Evolutionary conservation across 2,329 filamentous ascomycete genomes (phyloP).

Genomic region (Colletotrichum simmondsii): DNA sequence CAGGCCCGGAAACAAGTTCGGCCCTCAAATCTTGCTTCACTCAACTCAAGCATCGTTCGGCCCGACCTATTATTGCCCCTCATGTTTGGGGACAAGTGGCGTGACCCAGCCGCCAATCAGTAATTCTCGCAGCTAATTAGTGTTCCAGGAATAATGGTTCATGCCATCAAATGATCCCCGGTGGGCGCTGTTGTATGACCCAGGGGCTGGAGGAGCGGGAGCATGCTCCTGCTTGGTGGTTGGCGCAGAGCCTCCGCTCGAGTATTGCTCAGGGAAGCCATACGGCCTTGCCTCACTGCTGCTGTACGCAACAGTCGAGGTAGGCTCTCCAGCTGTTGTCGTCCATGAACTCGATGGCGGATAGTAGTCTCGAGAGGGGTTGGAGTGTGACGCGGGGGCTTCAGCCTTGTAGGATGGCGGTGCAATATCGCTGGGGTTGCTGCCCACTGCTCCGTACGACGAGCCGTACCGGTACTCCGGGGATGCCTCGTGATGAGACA

Average conservation of each 20-base stretch:
- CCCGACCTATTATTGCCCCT: slow-evolving; percentile 25
- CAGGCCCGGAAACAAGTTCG: slow-evolving; percentile 1
- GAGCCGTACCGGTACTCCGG: slow-evolving; percentile 69
- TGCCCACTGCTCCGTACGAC: slow-evolving; percentile 50
- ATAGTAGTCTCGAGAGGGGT: slow-evolving; percentile 62
- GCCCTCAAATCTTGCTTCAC: slow-evolving; percentile 6
- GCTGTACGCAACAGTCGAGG: slow-evolving; percentile 56
- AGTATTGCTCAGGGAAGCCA: slow-evolving; percentile 61
- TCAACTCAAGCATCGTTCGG: background rate
- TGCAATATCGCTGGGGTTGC: slow-evolving; percentile 45
- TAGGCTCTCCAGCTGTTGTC: slow-evolving; percentile 59
- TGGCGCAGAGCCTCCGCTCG: slow-evolving; percentile 46
- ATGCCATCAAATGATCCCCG: slow-evolving; percentile 60
- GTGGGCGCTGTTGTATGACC: slow-evolving; percentile 51
- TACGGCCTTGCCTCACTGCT: slow-evolving; percentile 60
- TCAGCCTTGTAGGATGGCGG: slow-evolving; percentile 45
- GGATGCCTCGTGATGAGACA: slow-evolving; percentile 59
- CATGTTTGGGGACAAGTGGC: slow-evolving; percentile 1
- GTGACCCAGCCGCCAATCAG: slow-evolving; percentile 10
- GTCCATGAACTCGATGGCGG: slow-evolving; percentile 63
- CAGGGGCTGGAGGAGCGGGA: slow-evolving; percentile 48
- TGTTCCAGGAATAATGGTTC: slow-evolving; percentile 69
- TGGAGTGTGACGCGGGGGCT: slow-evolving; percentile 40
- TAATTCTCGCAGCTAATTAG: slow-evolving; percentile 46
- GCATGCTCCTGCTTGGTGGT: slow-evolving; percentile 46